A percentile compares a stretch with the other conserved stretches of the same genome.
Evolutionary conservation across 805 yeast species (phyloP).

Genomic region (Candida piceae): DNA sequence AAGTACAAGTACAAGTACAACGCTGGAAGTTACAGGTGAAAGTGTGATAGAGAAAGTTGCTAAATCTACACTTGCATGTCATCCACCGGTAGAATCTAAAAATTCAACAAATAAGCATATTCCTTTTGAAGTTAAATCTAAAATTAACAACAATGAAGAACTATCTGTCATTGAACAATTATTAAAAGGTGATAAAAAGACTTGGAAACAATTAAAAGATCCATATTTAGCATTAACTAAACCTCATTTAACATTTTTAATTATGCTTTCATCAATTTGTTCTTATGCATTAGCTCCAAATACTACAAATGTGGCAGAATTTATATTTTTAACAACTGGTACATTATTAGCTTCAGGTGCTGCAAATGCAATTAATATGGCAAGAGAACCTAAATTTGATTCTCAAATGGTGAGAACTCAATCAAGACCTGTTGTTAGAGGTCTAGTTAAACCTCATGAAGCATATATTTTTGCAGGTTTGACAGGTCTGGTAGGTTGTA

Average conservation of each 20-base stretch:
- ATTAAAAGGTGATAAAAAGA: slow-evolving; percentile 21
- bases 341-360: slow-evolving; percentile 87
- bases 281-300: slow-evolving; percentile 90
- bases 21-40: no score
- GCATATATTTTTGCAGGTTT: slow-evolving; percentile 77
- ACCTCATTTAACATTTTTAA: slow-evolving; percentile 82
- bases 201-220: slow-evolving; percentile 37
- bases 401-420: slow-evolving; percentile 82
- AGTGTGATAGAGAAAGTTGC: slow-evolving; percentile 37
- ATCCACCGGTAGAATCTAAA: slow-evolving; percentile 18
- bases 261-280: slow-evolving; percentile 87
- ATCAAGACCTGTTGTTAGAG: slow-evolving; percentile 85
- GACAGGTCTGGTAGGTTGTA: slow-evolving; percentile 67
- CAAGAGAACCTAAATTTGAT: slow-evolving; percentile 89
- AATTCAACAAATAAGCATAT: slow-evolving; percentile 19
- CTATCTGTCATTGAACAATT: slow-evolving; percentile 20
- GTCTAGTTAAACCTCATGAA: slow-evolving; percentile 65
- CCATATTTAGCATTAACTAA: slow-evolving; percentile 82
- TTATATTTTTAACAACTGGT: slow-evolving; percentile 73
- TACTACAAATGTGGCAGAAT: slow-evolving; percentile 65
- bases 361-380: slow-evolving; percentile 97
- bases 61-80: slow-evolving; percentile 41
- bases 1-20: slow-evolving; percentile 1
- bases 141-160: slow-evolving; percentile 17
- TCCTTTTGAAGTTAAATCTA: slow-evolving; percentile 56